Conservation (phyloP, 768 basidiomycete species). For the Auriscalpium vulgare region DNA sequence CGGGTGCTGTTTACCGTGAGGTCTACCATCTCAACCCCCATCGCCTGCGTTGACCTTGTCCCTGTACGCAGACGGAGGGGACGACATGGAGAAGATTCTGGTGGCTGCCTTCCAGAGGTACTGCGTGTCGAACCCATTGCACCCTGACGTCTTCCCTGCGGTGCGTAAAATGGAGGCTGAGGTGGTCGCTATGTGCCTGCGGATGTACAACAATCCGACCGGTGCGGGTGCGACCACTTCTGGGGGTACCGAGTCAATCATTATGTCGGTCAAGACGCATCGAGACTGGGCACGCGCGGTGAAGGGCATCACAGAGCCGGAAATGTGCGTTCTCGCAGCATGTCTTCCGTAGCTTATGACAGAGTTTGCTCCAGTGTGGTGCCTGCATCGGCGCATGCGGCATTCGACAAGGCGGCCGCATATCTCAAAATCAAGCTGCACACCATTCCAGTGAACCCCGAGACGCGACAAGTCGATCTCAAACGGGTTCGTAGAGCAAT, state of each 20-base stretch:
- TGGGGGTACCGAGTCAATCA: constrained; percentile 92
- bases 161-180: constrained; percentile 97
- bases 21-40: not conserved
- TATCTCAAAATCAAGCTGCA: constrained; percentile 91
- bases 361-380: constrained; percentile 49
- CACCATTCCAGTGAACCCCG: constrained; percentile 69
- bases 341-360: not conserved
- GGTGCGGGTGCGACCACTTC: constrained; percentile 92
- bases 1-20: constrained; percentile 80
- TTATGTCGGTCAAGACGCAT: constrained; percentile 93
- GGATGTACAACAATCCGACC: constrained; percentile 74
- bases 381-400: constrained; percentile 81
- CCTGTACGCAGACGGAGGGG: constrained; percentile 58
- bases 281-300: constrained; percentile 83
- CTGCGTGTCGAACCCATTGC: constrained; percentile 81
- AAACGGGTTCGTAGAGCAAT: constrained; percentile 78
- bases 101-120: constrained; percentile 77
- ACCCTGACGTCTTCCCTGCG: constrained; percentile 90
- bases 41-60: not conserved
- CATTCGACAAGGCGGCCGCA: constrained; percentile 87
- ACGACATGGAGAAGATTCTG: constrained; percentile 71
- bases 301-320: constrained; percentile 86
- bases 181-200: constrained; percentile 80
- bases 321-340: constrained; percentile 56
- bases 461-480: constrained; percentile 73